Base-by-base conservation (phyloP, 148 eudicot genomes). In the Drosera capensis region DNA sequence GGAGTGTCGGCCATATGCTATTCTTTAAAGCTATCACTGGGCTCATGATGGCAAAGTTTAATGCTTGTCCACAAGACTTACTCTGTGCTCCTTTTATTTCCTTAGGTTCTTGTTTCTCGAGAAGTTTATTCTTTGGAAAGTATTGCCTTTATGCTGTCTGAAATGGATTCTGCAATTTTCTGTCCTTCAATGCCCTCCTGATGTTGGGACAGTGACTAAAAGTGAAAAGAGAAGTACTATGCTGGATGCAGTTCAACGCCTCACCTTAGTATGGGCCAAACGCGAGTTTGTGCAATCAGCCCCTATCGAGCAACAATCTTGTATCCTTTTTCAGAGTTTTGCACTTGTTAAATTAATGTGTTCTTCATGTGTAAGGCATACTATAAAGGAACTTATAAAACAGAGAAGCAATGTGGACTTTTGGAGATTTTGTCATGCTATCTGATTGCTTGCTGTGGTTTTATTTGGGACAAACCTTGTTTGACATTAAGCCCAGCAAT, bases 91-190 rank as follows among this genome's bases (percentile, higher is more conserved):
- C 51, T 37, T 52, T 31, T 42, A n/a, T 46, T 40, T 47, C 56
- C 40, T 36, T 71, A 88, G 97, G 76, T 48, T 74, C 59, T 62
- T 78, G 74, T 80, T 88, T 58, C 38, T 63, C 45, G 97, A 84
- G 48, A 80, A 71, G 45, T 75, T 88, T 71, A 55, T 84, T 49
- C 67, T 80, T 47, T 71, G 82, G 87, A 84, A 88, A 73, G 84
- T 80, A 40, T 80, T 88, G 59, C 97, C 97, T 46, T 40, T 78
- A 20, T 40, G 94, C 52, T 88, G 92, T 65, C 60, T 83, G 68
- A 80, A 84, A 56, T 80, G 97, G 95, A 84, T 88, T 53, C 80
- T 88, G 54, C 94, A 88, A 42, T 88, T 88, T 70, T 78, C 95
- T 41, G 74, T 88, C 56, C 74, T 78, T 39, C 68, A 56, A 58